Evolutionary conservation across 352 stramenopile species (phyloP).

Genomic region (Phytophthora colocasiae): DNA sequence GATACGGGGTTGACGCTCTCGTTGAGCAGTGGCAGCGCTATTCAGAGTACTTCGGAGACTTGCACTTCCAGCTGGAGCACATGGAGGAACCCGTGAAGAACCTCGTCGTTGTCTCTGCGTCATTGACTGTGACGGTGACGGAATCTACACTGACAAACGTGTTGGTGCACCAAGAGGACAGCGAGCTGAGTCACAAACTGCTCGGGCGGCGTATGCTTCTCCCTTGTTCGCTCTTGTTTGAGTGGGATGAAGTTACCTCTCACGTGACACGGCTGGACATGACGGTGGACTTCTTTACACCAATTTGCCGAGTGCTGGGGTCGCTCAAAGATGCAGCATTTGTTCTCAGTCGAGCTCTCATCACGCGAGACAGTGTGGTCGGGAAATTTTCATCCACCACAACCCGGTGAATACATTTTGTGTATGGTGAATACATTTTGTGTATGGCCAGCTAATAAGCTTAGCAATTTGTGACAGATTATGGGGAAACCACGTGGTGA

Average conservation of each 20-base stretch:
- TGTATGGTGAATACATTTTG: too few species aligned
- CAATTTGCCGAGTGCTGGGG: constrained; percentile 3
- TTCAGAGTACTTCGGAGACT: constrained; percentile 29
- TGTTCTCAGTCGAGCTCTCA: constrained; percentile 16
- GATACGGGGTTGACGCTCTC: constrained; percentile 8
- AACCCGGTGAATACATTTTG: too few species aligned
- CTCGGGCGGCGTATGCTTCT: constrained; percentile 19
- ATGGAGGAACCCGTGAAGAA: constrained; percentile 15
- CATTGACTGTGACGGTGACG: constrained; percentile 3
- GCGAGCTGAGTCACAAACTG: constrained; percentile 2
- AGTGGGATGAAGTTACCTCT: constrained; percentile 7
- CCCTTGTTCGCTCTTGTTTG: constrained; percentile 16
- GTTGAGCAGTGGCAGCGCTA: constrained; percentile 32
- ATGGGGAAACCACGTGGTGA: too few species aligned
- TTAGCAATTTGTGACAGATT: too few species aligned
- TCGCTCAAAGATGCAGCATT: constrained; percentile 11
- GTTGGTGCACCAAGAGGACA: constrained; percentile 7
- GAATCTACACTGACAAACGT: constrained; percentile 13
- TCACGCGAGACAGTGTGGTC: constrained; percentile 6
- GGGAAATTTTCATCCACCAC: constrained; percentile 3
- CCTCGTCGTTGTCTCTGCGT: constrained; percentile 1
- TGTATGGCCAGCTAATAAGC: too few species aligned
- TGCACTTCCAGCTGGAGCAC: constrained; percentile 34
- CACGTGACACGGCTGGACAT: constrained; percentile 6
- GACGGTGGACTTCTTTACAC: constrained; percentile 25